Evolutionary conservation across 495 filamentous ascomycete species (phyloP).

Genomic region (Parathielavia appendiculata): DNA sequence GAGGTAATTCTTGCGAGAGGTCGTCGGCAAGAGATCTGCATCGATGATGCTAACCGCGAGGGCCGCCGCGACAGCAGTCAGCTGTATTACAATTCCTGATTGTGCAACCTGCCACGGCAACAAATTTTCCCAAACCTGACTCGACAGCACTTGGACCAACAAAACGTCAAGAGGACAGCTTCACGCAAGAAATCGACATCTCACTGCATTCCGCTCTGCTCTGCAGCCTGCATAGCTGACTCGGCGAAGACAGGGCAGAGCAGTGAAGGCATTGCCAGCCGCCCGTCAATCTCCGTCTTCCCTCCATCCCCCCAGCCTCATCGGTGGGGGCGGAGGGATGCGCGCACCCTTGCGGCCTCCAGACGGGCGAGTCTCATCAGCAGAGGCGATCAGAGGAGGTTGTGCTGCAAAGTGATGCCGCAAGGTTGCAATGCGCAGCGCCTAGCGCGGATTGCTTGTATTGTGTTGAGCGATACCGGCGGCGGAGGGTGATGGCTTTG

Average conservation of each 20-base stretch:
- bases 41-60: too few relatives aligned
- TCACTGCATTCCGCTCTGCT: slow-evolving; percentile 1
- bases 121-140: background rate
- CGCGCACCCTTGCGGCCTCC: background rate
- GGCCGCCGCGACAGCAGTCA: too few relatives aligned
- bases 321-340: slow-evolving; percentile 1
- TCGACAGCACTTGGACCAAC: background rate
- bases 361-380: background rate
- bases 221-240: background rate
- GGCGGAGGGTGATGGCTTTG: background rate
- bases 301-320: background rate
- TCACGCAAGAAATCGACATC: background rate
- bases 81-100: background rate
- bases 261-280: slow-evolving; percentile 1
- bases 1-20: too few relatives aligned
- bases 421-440: background rate
- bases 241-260: background rate
- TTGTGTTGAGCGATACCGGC: slow-evolving; percentile 8
- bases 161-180: background rate
- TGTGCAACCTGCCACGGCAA: background rate
- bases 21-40: too few relatives aligned
- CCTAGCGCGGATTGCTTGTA: slow-evolving; percentile 7
- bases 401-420: too few relatives aligned
- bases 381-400: background rate
- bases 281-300: background rate